Base-by-base conservation (phyloP, 1,139 yeast genomes). In the Suhomyces anneliseae region DNA sequence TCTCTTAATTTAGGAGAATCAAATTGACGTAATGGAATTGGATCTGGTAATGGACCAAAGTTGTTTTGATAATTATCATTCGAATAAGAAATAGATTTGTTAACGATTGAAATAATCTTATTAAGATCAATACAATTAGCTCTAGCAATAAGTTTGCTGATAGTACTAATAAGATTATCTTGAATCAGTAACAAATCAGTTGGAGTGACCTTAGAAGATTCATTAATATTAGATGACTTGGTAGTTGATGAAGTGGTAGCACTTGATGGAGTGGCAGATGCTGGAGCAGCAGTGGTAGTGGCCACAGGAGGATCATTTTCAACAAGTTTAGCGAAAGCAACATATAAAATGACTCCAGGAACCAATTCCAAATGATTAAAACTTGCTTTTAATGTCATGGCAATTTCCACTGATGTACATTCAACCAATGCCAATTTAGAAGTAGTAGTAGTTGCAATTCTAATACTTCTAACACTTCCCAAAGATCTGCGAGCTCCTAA, bases 1-100 rank as follows among this genome's bases (percentile, higher is more conserved):
- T 83, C 87, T 39, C 80, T 59, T 49, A 93, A 73, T 52, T 84
- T 87, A 10, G 97, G 95, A 0, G 97, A 90, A 65, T 90, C 97
- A 65, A 88, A 92, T 49, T 83, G 85, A 53, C 96, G 77, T 32
- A 74, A 64, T 3, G 81, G 71, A 33, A 80, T 69, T 27, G 88
- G 82, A 49, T 83, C 88, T 0, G 92, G 92, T 38, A 85, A 68
- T 11, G 87, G 87, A 1, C 92, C 93, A 60, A 84, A 81, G 58
- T 81, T 78, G 42, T 66, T 64, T 49, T 66, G 70, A 56, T 74
- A 75, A 44, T 64, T 64, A 10, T 64, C 65, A 46, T 69, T 67
- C 7, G 73, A 62, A 51, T 64, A 71, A 7, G 61, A 54, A 14
- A 65, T 50, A 7, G 75, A 69, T 41, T 62, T 64, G 41, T 65